Conservation (phyloP, 2,329 filamentous ascomycete genomes). For the Chaetomiaceae sp. region DNA sequence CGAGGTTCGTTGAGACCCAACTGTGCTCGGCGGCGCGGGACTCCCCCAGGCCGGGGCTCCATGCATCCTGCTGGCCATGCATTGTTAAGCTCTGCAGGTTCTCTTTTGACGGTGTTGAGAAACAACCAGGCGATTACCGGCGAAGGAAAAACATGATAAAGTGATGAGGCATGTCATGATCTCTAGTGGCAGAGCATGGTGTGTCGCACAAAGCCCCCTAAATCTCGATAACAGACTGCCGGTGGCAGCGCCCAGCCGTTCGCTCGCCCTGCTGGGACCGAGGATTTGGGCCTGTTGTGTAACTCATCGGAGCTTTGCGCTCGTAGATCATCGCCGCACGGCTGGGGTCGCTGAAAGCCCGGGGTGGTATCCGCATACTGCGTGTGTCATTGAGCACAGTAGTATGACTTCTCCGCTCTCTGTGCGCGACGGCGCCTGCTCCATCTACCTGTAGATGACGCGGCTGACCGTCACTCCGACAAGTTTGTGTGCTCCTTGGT, state of each 20-base stretch:
- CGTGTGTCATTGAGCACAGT: background rate
- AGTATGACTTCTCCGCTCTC: too few relatives aligned
- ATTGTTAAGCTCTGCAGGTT: too few relatives aligned
- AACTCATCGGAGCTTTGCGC: background rate
- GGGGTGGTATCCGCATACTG: background rate
- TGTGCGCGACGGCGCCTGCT: too few relatives aligned
- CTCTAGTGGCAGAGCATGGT: background rate
- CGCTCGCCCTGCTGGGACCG: background rate
- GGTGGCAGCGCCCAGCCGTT: background rate
- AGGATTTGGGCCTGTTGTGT: slow-evolving; percentile 1
- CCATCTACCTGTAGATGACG: too few relatives aligned
- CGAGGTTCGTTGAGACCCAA: too few relatives aligned
- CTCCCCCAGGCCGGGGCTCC: background rate
- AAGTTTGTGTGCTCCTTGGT: too few relatives aligned
- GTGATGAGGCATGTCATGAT: background rate
- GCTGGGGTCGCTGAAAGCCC: background rate
- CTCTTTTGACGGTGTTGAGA: too few relatives aligned
- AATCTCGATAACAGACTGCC: slow-evolving; percentile 4
- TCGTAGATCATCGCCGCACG: background rate
- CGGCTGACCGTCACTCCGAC: too few relatives aligned
- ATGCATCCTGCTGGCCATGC: background rate
- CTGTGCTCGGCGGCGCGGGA: background rate
- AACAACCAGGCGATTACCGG: too few relatives aligned
- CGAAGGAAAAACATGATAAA: background rate
- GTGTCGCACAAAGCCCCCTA: background rate